phyloP scores from a whole-genome alignment of 2,329 filamentous ascomycete species.

The Shiraia bambusicola region DNA sequence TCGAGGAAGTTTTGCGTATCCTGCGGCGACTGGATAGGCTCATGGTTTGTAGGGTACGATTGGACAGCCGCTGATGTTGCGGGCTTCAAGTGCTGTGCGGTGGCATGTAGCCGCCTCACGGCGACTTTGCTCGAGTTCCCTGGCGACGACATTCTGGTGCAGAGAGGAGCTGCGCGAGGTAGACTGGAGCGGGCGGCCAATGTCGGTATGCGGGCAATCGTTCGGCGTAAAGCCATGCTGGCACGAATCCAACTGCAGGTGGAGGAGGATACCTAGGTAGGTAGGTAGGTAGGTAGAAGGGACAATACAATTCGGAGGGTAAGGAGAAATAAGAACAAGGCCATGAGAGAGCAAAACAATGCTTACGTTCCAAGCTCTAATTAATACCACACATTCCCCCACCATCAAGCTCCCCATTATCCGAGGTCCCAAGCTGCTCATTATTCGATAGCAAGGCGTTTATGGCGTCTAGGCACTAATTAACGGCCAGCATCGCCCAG shows the following conservation, averaged over 20 bases:
- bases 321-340: constrained; percentile 2
- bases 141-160: constrained; percentile 44
- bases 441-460: constrained; percentile 2
- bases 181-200: constrained; percentile 43
- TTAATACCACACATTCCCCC: constrained; percentile 2
- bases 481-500: not conserved
- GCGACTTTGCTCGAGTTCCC: constrained; percentile 44
- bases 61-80: constrained; percentile 55
- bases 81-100: constrained; percentile 53
- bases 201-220: constrained; percentile 46
- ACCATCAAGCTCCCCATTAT: constrained; percentile 3
- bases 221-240: constrained; percentile 50
- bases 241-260: constrained; percentile 16
- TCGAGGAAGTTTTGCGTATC: constrained; percentile 81
- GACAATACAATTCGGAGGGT: not conserved
- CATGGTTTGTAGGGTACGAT: constrained; percentile 70
- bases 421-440: constrained; percentile 6
- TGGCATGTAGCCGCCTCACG: constrained; percentile 56
- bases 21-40: constrained; percentile 65
- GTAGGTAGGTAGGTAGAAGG: too few relatives aligned
- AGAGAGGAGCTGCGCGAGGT: constrained; percentile 39
- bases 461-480: constrained; percentile 4
- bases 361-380: too few relatives aligned
- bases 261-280: constrained; percentile 9
- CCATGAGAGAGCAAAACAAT: constrained; percentile 9